Conservation (phyloP, 2,329 filamentous ascomycete genomes). For the Colletotrichum sansevieriae region DNA sequence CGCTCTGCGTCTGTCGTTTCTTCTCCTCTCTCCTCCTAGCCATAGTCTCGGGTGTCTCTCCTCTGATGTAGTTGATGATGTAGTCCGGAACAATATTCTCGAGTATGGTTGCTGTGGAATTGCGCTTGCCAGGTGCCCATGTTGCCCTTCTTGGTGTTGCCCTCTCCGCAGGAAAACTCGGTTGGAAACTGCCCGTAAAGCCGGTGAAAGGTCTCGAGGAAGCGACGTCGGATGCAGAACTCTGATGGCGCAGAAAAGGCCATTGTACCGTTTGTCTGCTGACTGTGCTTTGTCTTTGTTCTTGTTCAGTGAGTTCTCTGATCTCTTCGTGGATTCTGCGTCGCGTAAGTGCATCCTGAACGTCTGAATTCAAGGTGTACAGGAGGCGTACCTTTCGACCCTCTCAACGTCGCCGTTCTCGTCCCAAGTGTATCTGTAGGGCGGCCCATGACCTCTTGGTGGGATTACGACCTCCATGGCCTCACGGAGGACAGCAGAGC, state of each 20-base stretch:
- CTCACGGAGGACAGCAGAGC: constrained; percentile 35
- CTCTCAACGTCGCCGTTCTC: constrained; percentile 42
- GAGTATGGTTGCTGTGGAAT: constrained; percentile 38
- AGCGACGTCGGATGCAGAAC: constrained; percentile 35
- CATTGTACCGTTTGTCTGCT: constrained; percentile 43
- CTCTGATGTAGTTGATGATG: constrained; percentile 66
- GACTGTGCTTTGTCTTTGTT: constrained; percentile 27
- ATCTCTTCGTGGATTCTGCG: constrained; percentile 24
- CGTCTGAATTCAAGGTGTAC: not conserved
- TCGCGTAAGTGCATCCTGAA: constrained; percentile 14
- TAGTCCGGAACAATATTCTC: constrained; percentile 66
- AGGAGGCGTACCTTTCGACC: constrained; percentile 34
- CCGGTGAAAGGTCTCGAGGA: constrained; percentile 39
- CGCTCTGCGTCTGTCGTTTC: constrained; percentile 46
- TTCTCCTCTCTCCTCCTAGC: constrained; percentile 58
- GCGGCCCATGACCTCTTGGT: constrained; percentile 40
- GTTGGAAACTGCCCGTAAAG: constrained; percentile 37
- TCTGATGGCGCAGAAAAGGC: constrained; percentile 41
- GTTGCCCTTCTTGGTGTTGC: constrained; percentile 38
- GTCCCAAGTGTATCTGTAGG: constrained; percentile 43
- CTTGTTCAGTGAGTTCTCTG: constrained; percentile 1
- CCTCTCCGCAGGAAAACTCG: constrained; percentile 22
- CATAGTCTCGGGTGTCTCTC: constrained; percentile 67
- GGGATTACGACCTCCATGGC: constrained; percentile 43
- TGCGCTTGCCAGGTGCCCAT: constrained; percentile 41